These are phyloP conservation scores for Plantago coronopus DNA, from an alignment of 305 asterid species.

Conservation along the genomic window DNA sequence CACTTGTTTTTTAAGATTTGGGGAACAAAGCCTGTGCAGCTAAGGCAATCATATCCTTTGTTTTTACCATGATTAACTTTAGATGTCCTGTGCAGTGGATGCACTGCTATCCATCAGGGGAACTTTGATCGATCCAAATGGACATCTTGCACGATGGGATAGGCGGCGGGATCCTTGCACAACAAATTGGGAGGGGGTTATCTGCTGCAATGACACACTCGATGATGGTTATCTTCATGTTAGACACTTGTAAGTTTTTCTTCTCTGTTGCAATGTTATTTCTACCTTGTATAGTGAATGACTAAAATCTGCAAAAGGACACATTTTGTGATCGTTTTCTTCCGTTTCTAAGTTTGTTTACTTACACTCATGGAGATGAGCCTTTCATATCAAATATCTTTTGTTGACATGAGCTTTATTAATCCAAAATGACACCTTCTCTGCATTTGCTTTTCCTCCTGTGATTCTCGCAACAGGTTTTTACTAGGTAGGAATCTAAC, in stretches of 20 bases:
- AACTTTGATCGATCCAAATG: constrained; percentile 57
- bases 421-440: constrained; percentile 9
- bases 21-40: neutral
- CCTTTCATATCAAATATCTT: neutral
- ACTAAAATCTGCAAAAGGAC: constrained; percentile 1
- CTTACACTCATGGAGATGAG: neutral
- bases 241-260: constrained; percentile 62
- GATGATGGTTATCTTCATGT: constrained; percentile 67
- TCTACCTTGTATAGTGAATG: neutral
- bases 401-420: neutral
- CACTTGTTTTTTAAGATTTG: neutral
- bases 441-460: neutral
- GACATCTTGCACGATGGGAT: constrained; percentile 61
- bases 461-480: constrained; percentile 44
- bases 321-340: neutral
- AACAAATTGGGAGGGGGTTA: constrained; percentile 77
- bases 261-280: constrained; percentile 3
- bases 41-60: neutral
- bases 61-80: constrained; percentile 13
- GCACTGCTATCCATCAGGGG: constrained; percentile 60
- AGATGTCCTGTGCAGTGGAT: constrained; percentile 48
- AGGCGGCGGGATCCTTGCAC: constrained; percentile 88
- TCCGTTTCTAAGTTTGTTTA: neutral
- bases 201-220: constrained; percentile 57
- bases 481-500: constrained; percentile 50